phyloP scores from a whole-genome alignment of 257 asterid genomes.

The Buddleja alternifolia region DNA sequence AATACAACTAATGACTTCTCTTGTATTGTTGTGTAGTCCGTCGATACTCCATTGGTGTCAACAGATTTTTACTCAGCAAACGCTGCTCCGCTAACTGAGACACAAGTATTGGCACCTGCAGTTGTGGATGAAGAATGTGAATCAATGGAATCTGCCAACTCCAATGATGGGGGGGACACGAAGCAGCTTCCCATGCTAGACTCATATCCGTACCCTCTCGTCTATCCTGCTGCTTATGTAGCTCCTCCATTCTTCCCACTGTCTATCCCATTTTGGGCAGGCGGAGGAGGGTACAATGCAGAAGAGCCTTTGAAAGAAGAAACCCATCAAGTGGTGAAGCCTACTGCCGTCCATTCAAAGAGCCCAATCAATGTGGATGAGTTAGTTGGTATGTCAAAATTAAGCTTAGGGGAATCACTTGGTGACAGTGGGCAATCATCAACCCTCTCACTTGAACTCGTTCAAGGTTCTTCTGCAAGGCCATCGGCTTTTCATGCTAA shows the following conservation, averaged over 20 bases:
- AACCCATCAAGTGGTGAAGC: constrained; percentile 86
- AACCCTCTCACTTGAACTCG: constrained; percentile 67
- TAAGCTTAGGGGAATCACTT: constrained; percentile 79
- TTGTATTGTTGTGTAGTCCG: constrained; percentile 51
- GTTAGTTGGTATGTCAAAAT: constrained; percentile 86
- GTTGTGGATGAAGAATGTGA: constrained; percentile 79
- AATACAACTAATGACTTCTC: constrained; percentile 7
- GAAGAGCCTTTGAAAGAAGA: constrained; percentile 62
- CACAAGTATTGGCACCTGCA: constrained; percentile 49
- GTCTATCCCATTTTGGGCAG: constrained; percentile 77
- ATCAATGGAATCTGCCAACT: constrained; percentile 82
- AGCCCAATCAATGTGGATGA: constrained; percentile 86
- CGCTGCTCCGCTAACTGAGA: constrained; percentile 56
- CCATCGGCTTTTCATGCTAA: constrained; percentile 93
- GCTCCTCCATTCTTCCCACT: constrained; percentile 65
- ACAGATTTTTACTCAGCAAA: constrained; percentile 61
- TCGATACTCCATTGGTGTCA: constrained; percentile 58
- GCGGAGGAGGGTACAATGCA: constrained; percentile 30
- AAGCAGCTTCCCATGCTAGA: constrained; percentile 45
- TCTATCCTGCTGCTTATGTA: constrained; percentile 87
- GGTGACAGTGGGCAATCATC: constrained; percentile 61
- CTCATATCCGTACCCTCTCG: constrained; percentile 64
- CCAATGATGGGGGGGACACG: constrained; percentile 55
- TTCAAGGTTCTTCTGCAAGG: constrained; percentile 71
- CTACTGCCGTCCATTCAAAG: constrained; percentile 88